Conservation (phyloP, 1,284 basidiomycete genomes). For the Malassezia psittaci region DNA sequence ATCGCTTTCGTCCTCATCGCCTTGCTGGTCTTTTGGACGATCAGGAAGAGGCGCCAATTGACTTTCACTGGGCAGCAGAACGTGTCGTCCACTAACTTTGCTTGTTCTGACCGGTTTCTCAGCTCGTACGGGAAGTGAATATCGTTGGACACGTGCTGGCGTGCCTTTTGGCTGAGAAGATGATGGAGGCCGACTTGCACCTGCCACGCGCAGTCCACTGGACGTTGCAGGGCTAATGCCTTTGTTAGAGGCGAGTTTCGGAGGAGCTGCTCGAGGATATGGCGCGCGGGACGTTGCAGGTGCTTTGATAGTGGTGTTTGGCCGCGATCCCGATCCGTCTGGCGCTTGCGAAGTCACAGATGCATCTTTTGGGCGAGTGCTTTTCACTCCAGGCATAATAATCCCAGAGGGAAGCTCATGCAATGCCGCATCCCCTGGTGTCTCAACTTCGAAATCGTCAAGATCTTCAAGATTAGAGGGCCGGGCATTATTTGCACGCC, state of each 20-base stretch:
- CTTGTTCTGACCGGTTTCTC: slow-evolving; percentile 62
- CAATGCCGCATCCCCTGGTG: slow-evolving; percentile 28
- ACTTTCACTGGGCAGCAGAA: slow-evolving; percentile 76
- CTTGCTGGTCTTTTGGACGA: slow-evolving; percentile 35
- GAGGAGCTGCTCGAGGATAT: slow-evolving; percentile 16
- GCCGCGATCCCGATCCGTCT: neutral
- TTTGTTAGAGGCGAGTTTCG: slow-evolving; percentile 7
- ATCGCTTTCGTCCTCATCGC: slow-evolving; percentile 39
- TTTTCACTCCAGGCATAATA: slow-evolving; percentile 25
- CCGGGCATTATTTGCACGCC: slow-evolving; percentile 19
- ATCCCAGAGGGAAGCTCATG: slow-evolving; percentile 27
- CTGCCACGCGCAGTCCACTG: neutral
- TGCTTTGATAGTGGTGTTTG: slow-evolving; percentile 9
- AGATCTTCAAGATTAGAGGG: slow-evolving; percentile 18
- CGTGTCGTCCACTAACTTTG: slow-evolving; percentile 83
- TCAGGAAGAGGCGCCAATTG: slow-evolving; percentile 67
- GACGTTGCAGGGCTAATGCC: neutral
- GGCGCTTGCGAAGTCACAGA: neutral
- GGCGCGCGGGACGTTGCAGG: slow-evolving; percentile 3
- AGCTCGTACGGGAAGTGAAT: slow-evolving; percentile 42
- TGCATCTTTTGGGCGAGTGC: slow-evolving; percentile 1
- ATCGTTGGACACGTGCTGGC: slow-evolving; percentile 37
- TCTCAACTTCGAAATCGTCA: slow-evolving; percentile 36
- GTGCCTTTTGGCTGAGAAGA: slow-evolving; percentile 36
- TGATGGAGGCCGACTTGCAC: slow-evolving; percentile 9